Conservation (phyloP, 148 eudicot species). For the Beta vulgaris region DNA sequence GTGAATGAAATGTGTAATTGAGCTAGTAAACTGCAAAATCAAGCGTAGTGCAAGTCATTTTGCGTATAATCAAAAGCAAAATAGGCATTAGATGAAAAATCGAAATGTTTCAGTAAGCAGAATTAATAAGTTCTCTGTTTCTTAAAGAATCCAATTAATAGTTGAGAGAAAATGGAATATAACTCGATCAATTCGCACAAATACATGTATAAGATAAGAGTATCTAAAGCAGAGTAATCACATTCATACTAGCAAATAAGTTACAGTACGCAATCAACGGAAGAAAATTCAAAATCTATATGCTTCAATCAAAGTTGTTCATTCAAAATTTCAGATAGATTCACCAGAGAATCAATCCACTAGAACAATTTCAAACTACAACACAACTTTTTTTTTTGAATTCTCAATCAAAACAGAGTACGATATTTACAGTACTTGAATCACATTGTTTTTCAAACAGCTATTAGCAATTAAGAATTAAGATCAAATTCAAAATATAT, state of each 20-base stretch:
- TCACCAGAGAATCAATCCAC: not conserved
- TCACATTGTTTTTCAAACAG: not conserved
- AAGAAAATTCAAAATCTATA: not conserved
- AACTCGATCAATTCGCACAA: not conserved
- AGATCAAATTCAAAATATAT: not conserved
- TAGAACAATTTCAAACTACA: not conserved
- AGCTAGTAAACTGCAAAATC: not conserved
- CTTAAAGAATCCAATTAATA: no score
- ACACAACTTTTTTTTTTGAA: not conserved
- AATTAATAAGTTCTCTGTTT: no score
- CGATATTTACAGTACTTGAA: not conserved
- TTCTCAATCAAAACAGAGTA: constrained; percentile 12
- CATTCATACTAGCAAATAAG: not conserved
- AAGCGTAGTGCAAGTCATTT: not conserved
- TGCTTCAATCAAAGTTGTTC: not conserved
- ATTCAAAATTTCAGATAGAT: not conserved
- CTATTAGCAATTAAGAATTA: not conserved
- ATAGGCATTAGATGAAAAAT: not conserved
- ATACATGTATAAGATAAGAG: not conserved
- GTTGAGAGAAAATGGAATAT: not conserved
- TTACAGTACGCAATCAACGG: not conserved
- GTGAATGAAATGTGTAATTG: not conserved
- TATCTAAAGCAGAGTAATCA: not conserved
- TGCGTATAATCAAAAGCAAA: not conserved
- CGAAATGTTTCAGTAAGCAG: not conserved